phyloP scores from a whole-genome alignment of 129 eudicot genomes.

The Escallonia rubra region DNA sequence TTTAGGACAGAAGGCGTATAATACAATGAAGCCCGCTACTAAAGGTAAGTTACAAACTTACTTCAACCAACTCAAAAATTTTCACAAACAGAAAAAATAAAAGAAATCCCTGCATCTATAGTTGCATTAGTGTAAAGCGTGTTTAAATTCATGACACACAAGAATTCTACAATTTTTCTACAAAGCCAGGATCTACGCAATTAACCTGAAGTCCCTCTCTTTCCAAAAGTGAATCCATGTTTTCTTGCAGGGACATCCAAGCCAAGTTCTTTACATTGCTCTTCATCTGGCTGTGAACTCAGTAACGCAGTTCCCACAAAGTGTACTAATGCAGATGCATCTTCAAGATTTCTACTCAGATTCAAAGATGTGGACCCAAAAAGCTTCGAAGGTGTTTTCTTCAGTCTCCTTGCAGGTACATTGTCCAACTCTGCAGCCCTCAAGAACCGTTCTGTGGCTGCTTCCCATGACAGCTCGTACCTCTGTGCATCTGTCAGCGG shows the following conservation, averaged over 20 bases:
- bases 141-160: no score
- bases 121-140: no score
- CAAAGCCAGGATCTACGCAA: no score
- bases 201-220: conserved; percentile 19
- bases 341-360: conserved; percentile 58
- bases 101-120: no score
- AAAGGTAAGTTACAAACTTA: no score
- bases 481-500: conserved; percentile 56
- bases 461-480: conserved; percentile 96
- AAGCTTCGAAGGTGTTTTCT: conserved; percentile 33
- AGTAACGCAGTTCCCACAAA: conserved; percentile 60
- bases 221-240: conserved; percentile 24
- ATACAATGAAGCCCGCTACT: no score
- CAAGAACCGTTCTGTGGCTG: conserved; percentile 80
- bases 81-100: no score
- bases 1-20: no score
- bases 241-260: conserved; percentile 28
- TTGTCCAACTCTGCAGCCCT: conserved; percentile 51
- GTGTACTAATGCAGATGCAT: conserved; percentile 79
- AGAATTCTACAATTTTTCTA: no score
- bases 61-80: no score
- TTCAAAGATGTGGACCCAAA: conserved; percentile 57
- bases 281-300: conserved; percentile 63
- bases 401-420: conserved; percentile 26
- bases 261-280: conserved; percentile 65